Percentiles rank a stretch among this genome's conserved stretches.
phyloP scores from a whole-genome alignment of 805 yeast species.

The Lachancea mirantina region DNA sequence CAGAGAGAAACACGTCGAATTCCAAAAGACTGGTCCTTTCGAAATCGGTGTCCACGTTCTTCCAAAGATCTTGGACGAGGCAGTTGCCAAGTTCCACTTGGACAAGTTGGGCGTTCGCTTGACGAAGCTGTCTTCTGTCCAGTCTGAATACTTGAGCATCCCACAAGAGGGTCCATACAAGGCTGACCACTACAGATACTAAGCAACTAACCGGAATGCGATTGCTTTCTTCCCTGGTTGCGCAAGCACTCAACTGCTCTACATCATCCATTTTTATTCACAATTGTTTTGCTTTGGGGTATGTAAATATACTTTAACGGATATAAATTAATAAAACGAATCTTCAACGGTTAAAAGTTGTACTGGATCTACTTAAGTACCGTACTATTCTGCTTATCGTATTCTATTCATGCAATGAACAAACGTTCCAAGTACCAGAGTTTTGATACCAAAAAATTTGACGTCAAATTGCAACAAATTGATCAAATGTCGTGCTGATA shows the following conservation, averaged over 20 bases:
- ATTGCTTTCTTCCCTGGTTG: slow-evolving; percentile 3
- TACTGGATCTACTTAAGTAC: no score
- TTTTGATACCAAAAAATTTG: no score
- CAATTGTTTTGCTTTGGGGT: slow-evolving; percentile 5
- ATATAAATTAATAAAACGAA: slow-evolving; percentile 13
- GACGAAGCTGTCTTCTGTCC: slow-evolving; percentile 65
- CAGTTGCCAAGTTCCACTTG: slow-evolving; percentile 95
- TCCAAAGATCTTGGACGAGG: slow-evolving; percentile 98
- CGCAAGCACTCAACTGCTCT: slow-evolving; percentile 20
- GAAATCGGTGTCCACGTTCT: slow-evolving; percentile 87
- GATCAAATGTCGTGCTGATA: no score
- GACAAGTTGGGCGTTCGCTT: slow-evolving; percentile 88
- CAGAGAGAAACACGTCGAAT: slow-evolving; percentile 78
- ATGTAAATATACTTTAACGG: slow-evolving; percentile 9
- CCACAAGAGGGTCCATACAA: slow-evolving; percentile 95
- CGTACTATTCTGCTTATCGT: no score
- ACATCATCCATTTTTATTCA: slow-evolving; percentile 1
- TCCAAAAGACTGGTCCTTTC: slow-evolving; percentile 87
- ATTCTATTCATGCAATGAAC: no score
- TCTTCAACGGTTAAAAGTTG: slow-evolving; percentile 24
- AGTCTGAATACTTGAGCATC: slow-evolving; percentile 90
- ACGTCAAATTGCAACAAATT: no score
- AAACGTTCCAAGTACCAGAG: no score
- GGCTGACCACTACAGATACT: slow-evolving; percentile 97
- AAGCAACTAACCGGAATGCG: slow-evolving; percentile 26